phyloP scores from a whole-genome alignment of 2,329 filamentous ascomycete genomes.

The Sporothrix pallida region DNA sequence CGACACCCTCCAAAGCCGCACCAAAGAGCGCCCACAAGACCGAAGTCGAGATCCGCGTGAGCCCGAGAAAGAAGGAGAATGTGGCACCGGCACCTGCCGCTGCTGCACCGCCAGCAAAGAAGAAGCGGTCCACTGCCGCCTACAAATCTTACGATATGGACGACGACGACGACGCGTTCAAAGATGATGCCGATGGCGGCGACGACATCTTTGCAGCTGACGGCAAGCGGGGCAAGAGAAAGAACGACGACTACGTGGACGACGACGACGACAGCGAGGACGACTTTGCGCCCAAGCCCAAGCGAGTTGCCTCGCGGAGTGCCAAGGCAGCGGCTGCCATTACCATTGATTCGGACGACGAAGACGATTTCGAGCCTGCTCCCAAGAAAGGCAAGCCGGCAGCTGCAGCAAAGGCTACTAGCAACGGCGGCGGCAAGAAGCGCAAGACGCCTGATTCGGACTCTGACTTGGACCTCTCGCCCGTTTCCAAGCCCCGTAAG shows the following conservation, averaged over 20 bases:
- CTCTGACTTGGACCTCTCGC: conserved; percentile 58
- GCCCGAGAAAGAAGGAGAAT: conserved; percentile 55
- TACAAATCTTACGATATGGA: conserved; percentile 51
- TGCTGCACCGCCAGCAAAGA: conserved; percentile 43
- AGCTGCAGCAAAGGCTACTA: conserved; percentile 17
- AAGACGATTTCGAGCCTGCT: conserved; percentile 42
- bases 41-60: conserved; percentile 57
- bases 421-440: conserved; percentile 51
- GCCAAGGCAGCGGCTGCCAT: conserved; percentile 47
- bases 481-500: conserved; percentile 58
- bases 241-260: conserved; percentile 76
- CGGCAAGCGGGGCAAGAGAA: conserved; percentile 68
- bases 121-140: conserved; percentile 52
- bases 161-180: conserved; percentile 62
- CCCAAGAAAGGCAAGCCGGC: conserved; percentile 44
- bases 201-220: conserved; percentile 85
- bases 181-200: conserved; percentile 73
- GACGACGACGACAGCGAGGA: conserved; percentile 67
- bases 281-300: conserved; percentile 66
- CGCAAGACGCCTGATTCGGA: conserved; percentile 63
- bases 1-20: conserved; percentile 52
- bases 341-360: conserved; percentile 46
- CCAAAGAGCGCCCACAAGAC: conserved; percentile 48
- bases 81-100: conserved; percentile 40
- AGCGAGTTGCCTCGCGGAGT: conserved; percentile 56